phyloP scores from a whole-genome alignment of 441 rosid genomes.

The Populus trichocarpa region DNA sequence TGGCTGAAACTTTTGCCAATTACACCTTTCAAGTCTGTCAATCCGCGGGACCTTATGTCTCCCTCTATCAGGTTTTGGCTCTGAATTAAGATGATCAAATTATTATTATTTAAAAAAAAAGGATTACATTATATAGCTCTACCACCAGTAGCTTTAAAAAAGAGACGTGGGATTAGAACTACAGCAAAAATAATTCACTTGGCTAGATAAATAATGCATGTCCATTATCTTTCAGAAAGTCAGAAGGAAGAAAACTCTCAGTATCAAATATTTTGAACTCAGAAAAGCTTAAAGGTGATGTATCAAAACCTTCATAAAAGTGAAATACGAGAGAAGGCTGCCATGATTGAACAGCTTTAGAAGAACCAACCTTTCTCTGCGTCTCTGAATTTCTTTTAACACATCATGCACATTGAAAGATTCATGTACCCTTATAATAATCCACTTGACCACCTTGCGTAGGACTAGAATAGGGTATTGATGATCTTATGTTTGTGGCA shows the following conservation, averaged over 20 bases:
- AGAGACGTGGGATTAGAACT: neutral
- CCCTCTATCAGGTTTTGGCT: neutral
- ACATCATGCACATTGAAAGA: neutral
- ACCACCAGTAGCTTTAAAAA: neutral
- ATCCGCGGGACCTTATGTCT: neutral
- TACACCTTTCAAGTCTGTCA: conserved; percentile 19
- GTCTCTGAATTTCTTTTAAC: neutral
- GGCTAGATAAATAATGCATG: neutral
- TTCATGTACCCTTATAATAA: neutral
- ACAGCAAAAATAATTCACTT: neutral
- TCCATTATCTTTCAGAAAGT: neutral
- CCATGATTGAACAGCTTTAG: conserved; percentile 12
- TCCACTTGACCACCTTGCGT: neutral
- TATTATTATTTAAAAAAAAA: too few relatives aligned
- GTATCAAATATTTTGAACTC: conserved; percentile 9
- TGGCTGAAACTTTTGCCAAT: neutral
- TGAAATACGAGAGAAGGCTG: conserved; percentile 27
- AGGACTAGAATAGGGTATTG: neutral
- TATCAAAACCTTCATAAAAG: conserved; percentile 11
- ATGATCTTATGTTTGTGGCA: conserved; percentile 11
- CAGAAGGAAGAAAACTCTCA: conserved; percentile 8
- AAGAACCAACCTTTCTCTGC: conserved; percentile 7
- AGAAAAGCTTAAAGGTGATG: conserved; percentile 9
- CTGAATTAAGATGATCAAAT: neutral
- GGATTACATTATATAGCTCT: neutral